A percentile compares a stretch with the other conserved stretches of the same genome.
Evolutionary conservation across 768 basidiomycete species (phyloP).

Genomic region (Pholiota microspora): DNA sequence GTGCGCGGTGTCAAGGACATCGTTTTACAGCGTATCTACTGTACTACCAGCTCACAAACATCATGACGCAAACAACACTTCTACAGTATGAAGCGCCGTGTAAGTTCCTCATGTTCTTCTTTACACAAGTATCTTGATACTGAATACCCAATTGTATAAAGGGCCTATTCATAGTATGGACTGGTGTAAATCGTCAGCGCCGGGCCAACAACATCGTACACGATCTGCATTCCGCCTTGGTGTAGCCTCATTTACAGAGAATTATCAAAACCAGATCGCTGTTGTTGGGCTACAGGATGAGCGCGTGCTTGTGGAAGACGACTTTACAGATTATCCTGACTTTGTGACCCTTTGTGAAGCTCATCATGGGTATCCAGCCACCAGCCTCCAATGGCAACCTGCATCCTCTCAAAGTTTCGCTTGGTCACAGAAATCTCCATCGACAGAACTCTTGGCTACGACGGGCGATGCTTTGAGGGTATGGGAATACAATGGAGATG

Average conservation of each 20-base stretch:
- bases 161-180: slow-evolving; percentile 87
- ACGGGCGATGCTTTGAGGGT: slow-evolving; percentile 92
- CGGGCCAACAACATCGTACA: slow-evolving; percentile 68
- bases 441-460: slow-evolving; percentile 85
- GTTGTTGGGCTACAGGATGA: slow-evolving; percentile 82
- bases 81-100: slow-evolving; percentile 86
- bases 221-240: slow-evolving; percentile 82
- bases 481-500: slow-evolving; percentile 84
- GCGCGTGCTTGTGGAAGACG: slow-evolving; percentile 82
- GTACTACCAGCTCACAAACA: neutral
- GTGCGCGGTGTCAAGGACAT: neutral
- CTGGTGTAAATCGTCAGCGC: slow-evolving; percentile 83
- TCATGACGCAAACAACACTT: slow-evolving; percentile 68
- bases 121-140: slow-evolving; percentile 1
- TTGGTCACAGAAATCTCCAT: slow-evolving; percentile 67
- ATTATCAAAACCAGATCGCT: slow-evolving; percentile 79
- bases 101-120: slow-evolving; percentile 36
- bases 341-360: slow-evolving; percentile 85
- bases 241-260: slow-evolving; percentile 82
- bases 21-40: neutral
- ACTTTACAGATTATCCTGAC: slow-evolving; percentile 80
- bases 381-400: slow-evolving; percentile 93
- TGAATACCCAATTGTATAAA: slow-evolving; percentile 26
- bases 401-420: slow-evolving; percentile 55
- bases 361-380: slow-evolving; percentile 90